phyloP scores from a whole-genome alignment of 768 basidiomycete species.

The Inosperma sp. region DNA sequence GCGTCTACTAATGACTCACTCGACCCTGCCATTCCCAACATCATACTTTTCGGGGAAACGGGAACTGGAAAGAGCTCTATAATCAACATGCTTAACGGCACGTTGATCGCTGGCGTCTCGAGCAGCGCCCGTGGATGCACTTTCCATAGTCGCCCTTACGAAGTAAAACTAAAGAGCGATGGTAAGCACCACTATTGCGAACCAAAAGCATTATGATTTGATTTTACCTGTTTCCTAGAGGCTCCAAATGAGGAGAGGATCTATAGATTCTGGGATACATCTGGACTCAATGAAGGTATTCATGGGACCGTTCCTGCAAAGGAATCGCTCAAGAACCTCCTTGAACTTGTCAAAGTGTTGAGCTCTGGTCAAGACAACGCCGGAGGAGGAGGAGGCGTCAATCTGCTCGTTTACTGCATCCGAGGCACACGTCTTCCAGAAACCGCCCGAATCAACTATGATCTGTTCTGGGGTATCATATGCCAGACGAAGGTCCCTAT shows the following conservation, averaged over 20 bases:
- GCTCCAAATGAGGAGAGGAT: not conserved
- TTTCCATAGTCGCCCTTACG: too few relatives aligned
- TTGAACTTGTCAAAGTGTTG: not conserved
- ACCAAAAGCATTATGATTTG: too few relatives aligned
- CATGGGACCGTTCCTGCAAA: conserved; percentile 6
- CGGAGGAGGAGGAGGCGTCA: not conserved
- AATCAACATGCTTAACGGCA: too few relatives aligned
- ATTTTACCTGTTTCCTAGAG: not conserved
- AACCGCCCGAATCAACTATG: conserved; percentile 7
- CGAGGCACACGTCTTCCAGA: conserved; percentile 2
- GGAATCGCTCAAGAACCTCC: conserved; percentile 4
- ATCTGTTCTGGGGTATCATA: conserved; percentile 10
- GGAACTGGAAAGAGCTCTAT: too few relatives aligned
- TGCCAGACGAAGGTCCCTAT: conserved; percentile 4
- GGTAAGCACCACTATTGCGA: too few relatives aligned
- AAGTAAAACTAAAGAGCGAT: too few relatives aligned
- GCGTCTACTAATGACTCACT: too few relatives aligned
- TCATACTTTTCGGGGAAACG: too few relatives aligned
- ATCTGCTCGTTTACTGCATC: conserved; percentile 7
- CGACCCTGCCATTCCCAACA: too few relatives aligned
- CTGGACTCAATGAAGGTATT: conserved; percentile 8
- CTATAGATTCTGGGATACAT: conserved; percentile 10
- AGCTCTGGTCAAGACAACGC: not conserved
- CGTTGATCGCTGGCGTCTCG: too few relatives aligned
- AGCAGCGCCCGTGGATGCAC: too few relatives aligned